These are phyloP conservation scores for Populus euphratica DNA, from an alignment of 345 rosid genomes.

Conservation along the genomic window DNA sequence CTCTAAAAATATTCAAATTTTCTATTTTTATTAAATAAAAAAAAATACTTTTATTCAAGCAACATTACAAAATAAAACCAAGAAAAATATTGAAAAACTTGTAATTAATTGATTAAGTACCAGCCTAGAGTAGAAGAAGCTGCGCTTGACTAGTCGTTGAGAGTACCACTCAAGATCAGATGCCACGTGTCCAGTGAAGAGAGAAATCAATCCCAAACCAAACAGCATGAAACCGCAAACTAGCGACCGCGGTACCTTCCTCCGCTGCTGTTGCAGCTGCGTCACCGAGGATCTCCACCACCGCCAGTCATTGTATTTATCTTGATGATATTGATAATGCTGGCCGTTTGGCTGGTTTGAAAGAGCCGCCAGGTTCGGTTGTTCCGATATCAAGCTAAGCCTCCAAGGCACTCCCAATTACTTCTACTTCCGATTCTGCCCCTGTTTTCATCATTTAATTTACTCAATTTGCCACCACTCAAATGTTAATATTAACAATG, in stretches of 20 bases:
- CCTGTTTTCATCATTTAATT: constrained; percentile 31
- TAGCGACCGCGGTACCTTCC: constrained; percentile 39
- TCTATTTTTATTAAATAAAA: too few relatives aligned
- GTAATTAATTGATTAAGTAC: constrained; percentile 29
- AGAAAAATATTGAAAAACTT: neutral
- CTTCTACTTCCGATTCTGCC: constrained; percentile 10
- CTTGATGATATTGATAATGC: constrained; percentile 1
- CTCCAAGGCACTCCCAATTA: constrained; percentile 57
- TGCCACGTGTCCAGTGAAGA: constrained; percentile 87
- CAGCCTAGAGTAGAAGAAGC: constrained; percentile 44
- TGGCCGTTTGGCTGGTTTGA: constrained; percentile 48
- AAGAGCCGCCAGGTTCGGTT: constrained; percentile 48
- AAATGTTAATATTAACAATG: neutral
- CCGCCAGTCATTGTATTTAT: constrained; percentile 4
- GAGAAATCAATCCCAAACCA: constrained; percentile 79
- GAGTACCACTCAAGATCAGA: constrained; percentile 98
- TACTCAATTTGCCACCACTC: constrained; percentile 15
- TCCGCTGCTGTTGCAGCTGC: constrained; percentile 16
- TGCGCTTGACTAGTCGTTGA: constrained; percentile 60
- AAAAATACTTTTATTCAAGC: too few relatives aligned
- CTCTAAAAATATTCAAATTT: neutral
- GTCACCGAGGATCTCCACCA: constrained; percentile 36
- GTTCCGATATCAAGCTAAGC: constrained; percentile 39
- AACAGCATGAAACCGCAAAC: constrained; percentile 87
- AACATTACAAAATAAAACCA: neutral